Base-by-base conservation (phyloP, 2,329 filamentous ascomycete species). In the Stylonectria norvegica region DNA sequence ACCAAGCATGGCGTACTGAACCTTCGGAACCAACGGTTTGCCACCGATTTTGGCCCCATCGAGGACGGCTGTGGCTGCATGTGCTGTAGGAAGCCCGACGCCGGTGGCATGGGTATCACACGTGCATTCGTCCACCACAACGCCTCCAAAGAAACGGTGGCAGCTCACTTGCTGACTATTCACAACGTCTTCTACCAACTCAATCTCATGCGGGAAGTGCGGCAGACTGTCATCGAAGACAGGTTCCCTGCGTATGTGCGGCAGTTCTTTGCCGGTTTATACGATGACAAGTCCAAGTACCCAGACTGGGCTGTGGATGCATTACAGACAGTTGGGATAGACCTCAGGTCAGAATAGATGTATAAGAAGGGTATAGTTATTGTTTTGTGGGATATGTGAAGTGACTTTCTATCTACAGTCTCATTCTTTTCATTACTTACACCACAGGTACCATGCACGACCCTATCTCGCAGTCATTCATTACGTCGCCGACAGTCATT, bases 151-250 rank as follows among this genome's bases (percentile, higher is more conserved):
- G 93, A 98, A 71, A 98, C 93, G 1, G 90, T 88, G 2, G 89
- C 91, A 6, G 93, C 94, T 12, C 75, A 80, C 60, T 71, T 88
- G 17, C 70, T 98, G 39, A 95, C 89, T 1, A 89, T 97, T 59
- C 93, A 98, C 65, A 98, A 98, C 60, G 88, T 98, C 18, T 89
- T 89, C 69, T 95, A 95, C 59, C 81, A 95, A 61, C 73, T 98
- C 38, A 77, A 85, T 45, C 69, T 98, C 54, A 96, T 97, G 89
- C 71, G 75, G 15, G 70, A 78, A 45, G 78, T 81, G 10, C 77
- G 91, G 44, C 73, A 86, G 47, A 82, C 93, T 12, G 89, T 97
- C 47, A 68, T 95, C 6, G 84, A 84, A 46, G 89, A 95, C 60
- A 67, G 72, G 36, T 97, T 85, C 62, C 90, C 93, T 2, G 76